These are phyloP conservation scores for Geotrichum ghanense DNA, from an alignment of 805 yeast genomes.

Conservation along the genomic window DNA sequence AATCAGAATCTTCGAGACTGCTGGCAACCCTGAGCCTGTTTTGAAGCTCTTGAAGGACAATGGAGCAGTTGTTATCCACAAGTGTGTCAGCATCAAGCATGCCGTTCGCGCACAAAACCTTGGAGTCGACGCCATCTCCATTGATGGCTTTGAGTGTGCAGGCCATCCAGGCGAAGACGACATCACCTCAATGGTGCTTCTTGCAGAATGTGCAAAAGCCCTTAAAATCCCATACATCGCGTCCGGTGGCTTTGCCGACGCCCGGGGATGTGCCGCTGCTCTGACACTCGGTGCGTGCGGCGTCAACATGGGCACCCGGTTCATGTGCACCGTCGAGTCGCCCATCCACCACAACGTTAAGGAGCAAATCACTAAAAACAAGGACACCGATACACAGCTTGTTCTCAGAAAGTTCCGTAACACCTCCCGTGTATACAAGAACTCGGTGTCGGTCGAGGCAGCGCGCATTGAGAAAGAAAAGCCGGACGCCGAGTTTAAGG, in stretches of 20 bases:
- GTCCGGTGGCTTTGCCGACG: constrained; percentile 25
- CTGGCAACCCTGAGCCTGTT: constrained; percentile 24
- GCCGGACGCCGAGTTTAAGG: constrained; percentile 16
- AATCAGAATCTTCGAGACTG: constrained; percentile 23
- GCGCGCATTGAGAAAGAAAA: constrained; percentile 15
- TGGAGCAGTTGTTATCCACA: constrained; percentile 20
- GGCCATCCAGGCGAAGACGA: constrained; percentile 29
- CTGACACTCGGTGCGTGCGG: constrained; percentile 22
- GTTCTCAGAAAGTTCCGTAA: constrained; percentile 21
- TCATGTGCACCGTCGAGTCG: constrained; percentile 22
- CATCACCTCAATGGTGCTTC: constrained; percentile 19
- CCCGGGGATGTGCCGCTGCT: constrained; percentile 25
- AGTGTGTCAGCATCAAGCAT: constrained; percentile 21
- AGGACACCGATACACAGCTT: constrained; percentile 21
- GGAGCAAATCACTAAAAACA: constrained; percentile 14
- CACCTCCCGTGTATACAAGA: constrained; percentile 20
- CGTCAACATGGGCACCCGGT: constrained; percentile 26
- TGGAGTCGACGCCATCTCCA: constrained; percentile 24
- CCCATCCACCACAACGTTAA: constrained; percentile 20
- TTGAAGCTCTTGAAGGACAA: constrained; percentile 15
- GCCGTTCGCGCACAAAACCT: constrained; percentile 22
- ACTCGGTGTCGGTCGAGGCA: constrained; percentile 20
- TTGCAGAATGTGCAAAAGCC: constrained; percentile 19
- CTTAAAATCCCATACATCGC: constrained; percentile 24
- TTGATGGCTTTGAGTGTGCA: constrained; percentile 27